phyloP scores from a whole-genome alignment of 1,284 basidiomycete genomes.

The Austroboletus niveus region DNA sequence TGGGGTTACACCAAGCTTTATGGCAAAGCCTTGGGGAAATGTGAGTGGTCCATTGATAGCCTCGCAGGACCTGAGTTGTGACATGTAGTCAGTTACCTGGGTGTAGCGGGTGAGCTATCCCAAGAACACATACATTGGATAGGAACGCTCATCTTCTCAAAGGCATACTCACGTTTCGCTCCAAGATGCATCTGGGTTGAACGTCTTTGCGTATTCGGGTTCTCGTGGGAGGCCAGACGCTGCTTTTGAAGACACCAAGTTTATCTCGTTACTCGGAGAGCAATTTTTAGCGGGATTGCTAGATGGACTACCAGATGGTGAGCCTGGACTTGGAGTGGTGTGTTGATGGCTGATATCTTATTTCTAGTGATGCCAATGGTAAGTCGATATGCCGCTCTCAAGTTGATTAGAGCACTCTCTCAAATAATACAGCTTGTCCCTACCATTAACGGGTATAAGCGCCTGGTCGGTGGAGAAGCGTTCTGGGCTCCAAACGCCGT shows the following conservation, averaged over 20 bases:
- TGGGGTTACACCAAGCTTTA: slow-evolving; percentile 91
- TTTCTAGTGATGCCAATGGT: slow-evolving; percentile 62
- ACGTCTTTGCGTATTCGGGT: slow-evolving; percentile 73
- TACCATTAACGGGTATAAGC: slow-evolving; percentile 97
- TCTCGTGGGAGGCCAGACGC: slow-evolving; percentile 62
- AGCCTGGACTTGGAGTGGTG: slow-evolving; percentile 18
- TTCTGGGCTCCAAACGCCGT: slow-evolving; percentile 95
- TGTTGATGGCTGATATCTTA: slow-evolving; percentile 1
- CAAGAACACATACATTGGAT: not conserved
- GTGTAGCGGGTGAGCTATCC: slow-evolving; percentile 73
- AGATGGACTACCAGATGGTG: slow-evolving; percentile 86
- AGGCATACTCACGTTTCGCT: slow-evolving; percentile 94
- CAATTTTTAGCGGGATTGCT: slow-evolving; percentile 91
- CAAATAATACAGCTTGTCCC: slow-evolving; percentile 67
- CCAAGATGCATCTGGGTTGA: slow-evolving; percentile 66
- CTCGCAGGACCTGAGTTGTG: not conserved
- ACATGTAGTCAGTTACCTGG: slow-evolving; percentile 68
- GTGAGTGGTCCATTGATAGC: slow-evolving; percentile 44
- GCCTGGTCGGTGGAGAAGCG: slow-evolving; percentile 89
- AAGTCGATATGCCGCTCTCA: slow-evolving; percentile 7
- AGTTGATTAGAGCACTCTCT: slow-evolving; percentile 1
- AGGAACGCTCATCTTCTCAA: slow-evolving; percentile 5
- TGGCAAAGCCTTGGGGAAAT: slow-evolving; percentile 96
- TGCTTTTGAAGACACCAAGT: slow-evolving; percentile 78
- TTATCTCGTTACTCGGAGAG: slow-evolving; percentile 83